Percentiles rank a stretch among this genome's conserved stretches.
phyloP scores from a whole-genome alignment of 768 basidiomycete genomes.

The Lactarius tabidus region DNA sequence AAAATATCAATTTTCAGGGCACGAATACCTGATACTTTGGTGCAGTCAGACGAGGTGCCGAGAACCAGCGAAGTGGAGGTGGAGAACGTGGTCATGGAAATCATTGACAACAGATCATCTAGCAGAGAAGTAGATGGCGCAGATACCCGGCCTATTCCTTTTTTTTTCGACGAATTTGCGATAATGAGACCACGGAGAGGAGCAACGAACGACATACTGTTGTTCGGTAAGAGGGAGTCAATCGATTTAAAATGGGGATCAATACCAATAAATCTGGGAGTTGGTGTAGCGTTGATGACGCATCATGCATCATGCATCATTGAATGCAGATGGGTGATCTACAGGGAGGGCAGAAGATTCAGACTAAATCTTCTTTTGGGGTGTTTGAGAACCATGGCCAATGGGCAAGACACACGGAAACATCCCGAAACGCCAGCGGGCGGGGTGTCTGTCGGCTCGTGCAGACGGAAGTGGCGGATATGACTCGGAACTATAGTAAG shows the following conservation, averaged over 20 bases:
- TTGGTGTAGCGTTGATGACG: not conserved
- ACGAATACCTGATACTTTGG: not conserved
- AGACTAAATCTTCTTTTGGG: conserved; percentile 13
- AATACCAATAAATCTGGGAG: conserved; percentile 18
- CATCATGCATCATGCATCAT: no score
- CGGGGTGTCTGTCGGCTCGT: not conserved
- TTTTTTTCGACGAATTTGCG: not conserved
- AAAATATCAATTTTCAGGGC: conserved; percentile 7
- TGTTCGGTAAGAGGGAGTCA: not conserved
- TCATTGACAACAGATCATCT: conserved; percentile 11
- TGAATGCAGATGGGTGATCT: conserved; percentile 9
- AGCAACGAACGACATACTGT: not conserved
- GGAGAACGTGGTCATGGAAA: not conserved
- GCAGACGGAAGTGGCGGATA: not conserved
- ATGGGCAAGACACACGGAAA: not conserved
- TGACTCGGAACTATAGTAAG: no score
- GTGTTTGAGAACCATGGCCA: not conserved
- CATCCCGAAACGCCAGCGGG: not conserved
- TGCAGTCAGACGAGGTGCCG: not conserved
- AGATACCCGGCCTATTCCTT: not conserved
- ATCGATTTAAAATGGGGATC: conserved; percentile 24
- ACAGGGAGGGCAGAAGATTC: conserved; percentile 7
- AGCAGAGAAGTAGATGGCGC: conserved; percentile 19
- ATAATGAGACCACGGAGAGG: not conserved
- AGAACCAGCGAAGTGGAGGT: not conserved